Conservation (phyloP, 371 early-diverging fungal genomes). For the Neoconidiobolus thromboides region DNA sequence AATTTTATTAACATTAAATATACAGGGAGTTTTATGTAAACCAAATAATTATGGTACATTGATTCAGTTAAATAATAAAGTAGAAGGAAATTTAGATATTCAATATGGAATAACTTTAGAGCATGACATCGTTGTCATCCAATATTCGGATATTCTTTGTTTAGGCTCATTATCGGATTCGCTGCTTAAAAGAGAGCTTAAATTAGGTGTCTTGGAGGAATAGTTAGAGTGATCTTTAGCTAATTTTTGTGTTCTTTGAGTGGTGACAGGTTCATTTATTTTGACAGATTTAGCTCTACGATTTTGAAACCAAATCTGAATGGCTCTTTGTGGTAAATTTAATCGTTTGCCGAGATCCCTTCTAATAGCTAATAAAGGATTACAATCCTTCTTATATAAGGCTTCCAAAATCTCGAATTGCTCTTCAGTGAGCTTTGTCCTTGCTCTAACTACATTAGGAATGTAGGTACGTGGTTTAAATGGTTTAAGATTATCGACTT, state of each 20-base stretch:
- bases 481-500: no score
- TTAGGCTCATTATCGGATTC: background rate
- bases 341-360: background rate
- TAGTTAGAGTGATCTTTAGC: background rate
- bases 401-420: background rate
- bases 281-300: background rate
- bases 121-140: background rate
- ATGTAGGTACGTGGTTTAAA: background rate
- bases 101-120: background rate
- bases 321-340: background rate
- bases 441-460: background rate
- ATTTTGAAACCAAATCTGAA: constrained; percentile 1
- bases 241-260: background rate
- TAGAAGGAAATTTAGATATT: no score
- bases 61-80: no score
- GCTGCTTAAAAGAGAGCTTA: background rate
- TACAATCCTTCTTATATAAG: background rate
- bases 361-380: background rate
- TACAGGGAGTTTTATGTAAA: no score
- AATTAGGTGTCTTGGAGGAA: background rate
- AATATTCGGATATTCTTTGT: background rate
- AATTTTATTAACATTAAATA: no score
- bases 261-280: background rate
- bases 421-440: background rate
- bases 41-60: no score